Conservation (phyloP, 352 stramenopile species). For the Globisporangium abappressorium region DNA sequence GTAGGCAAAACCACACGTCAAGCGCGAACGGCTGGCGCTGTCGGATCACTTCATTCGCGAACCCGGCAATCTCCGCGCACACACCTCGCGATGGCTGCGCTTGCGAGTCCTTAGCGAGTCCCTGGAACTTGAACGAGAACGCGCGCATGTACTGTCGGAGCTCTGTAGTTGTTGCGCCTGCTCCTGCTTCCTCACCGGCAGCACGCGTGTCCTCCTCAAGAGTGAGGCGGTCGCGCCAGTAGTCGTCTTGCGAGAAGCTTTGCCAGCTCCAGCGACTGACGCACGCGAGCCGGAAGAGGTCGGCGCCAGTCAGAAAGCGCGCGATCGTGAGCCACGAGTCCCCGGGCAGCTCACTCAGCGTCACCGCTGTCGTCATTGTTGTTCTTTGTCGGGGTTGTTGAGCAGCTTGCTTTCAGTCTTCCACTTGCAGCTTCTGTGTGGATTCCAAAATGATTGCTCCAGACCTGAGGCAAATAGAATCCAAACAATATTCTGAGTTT, state of each 20-base stretch:
- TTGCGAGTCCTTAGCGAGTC: neutral
- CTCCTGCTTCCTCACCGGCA: neutral
- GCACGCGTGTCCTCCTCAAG: neutral
- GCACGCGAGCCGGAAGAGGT: slow-evolving; percentile 1
- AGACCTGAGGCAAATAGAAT: no score
- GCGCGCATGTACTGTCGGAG: slow-evolving; percentile 6
- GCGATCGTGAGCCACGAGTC: neutral
- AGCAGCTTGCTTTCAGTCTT: neutral
- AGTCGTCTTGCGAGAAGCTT: slow-evolving; percentile 1
- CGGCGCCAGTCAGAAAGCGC: neutral
- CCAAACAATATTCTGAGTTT: no score
- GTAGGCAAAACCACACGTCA: neutral
- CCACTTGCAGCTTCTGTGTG: neutral
- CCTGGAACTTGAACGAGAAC: slow-evolving; percentile 6
- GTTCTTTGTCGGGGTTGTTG: neutral
- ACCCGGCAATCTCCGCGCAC: neutral
- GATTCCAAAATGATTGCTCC: no score
- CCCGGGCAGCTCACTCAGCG: neutral
- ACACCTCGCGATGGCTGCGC: neutral
- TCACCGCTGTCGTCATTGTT: neutral
- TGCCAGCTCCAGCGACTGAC: slow-evolving; percentile 2
- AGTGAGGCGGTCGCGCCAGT: neutral
- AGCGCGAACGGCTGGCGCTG: neutral
- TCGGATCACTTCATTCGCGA: neutral
- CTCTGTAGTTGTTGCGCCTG: neutral